phyloP scores from a whole-genome alignment of 139 green algal species.

The Tetradesmus lagerheimii region DNA sequence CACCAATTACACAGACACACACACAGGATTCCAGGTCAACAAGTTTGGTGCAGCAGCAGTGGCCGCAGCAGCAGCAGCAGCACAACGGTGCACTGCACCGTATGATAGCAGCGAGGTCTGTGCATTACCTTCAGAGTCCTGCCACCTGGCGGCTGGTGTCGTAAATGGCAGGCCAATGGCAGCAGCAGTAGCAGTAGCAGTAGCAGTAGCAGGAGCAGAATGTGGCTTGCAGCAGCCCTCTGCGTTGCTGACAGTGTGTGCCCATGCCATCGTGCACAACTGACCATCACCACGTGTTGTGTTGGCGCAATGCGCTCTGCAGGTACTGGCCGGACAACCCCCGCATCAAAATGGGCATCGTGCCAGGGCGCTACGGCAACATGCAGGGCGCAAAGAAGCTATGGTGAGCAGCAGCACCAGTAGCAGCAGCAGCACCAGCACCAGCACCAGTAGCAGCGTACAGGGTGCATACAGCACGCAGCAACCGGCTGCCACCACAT shows the following conservation, averaged over 20 bases:
- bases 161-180: not conserved
- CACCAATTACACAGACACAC: no score
- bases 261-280: not conserved
- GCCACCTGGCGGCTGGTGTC: not conserved
- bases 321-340: slow-evolving; percentile 57
- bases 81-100: no score
- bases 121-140: not conserved
- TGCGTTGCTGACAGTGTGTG: no score
- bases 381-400: slow-evolving; percentile 61
- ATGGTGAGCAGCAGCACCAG: slow-evolving; percentile 41
- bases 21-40: no score
- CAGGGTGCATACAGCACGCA: not conserved
- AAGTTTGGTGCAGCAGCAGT: not conserved
- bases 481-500: not conserved
- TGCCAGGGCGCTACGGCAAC: slow-evolving; percentile 64
- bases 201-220: not conserved
- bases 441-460: not conserved
- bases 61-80: not conserved
- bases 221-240: no score
- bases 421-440: not conserved
- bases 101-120: not conserved
- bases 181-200: not conserved
- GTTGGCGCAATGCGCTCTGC: not conserved
- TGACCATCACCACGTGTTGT: not conserved
- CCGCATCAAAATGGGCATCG: slow-evolving; percentile 47